These are phyloP conservation scores for Saxispiralis lemnorum DNA, from an alignment of 495 filamentous ascomycete species.

Conservation along the genomic window DNA sequence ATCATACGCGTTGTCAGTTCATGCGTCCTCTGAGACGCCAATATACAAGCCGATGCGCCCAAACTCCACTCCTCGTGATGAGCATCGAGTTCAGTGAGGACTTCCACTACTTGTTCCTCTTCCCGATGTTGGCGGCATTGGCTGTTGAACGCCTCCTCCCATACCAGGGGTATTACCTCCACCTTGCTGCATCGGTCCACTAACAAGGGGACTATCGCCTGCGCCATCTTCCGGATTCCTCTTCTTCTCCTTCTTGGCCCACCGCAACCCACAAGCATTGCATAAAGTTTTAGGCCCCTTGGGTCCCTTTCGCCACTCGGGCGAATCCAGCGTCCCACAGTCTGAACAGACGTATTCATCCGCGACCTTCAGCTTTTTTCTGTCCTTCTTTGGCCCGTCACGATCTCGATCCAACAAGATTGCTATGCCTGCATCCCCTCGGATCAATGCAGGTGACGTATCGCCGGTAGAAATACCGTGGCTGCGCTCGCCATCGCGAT, in stretches of 20 bases:
- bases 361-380: constrained; percentile 73
- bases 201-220: constrained; percentile 1
- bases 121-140: too few relatives aligned
- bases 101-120: too few relatives aligned
- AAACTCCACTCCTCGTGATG: background rate
- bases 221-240: constrained; percentile 12
- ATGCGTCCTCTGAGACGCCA: too few relatives aligned
- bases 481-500: constrained; percentile 75
- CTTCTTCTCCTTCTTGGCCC: constrained; percentile 34
- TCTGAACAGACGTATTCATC: constrained; percentile 95
- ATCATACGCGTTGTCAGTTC: too few relatives aligned
- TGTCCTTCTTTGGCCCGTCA: constrained; percentile 64
- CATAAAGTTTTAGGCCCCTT: constrained; percentile 89
- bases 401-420: constrained; percentile 50
- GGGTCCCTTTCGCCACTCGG: constrained; percentile 93
- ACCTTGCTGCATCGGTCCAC: too few relatives aligned
- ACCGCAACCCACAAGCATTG: constrained; percentile 68
- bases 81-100: background rate
- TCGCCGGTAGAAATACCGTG: constrained; percentile 78
- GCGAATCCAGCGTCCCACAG: constrained; percentile 68
- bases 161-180: too few relatives aligned
- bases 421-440: constrained; percentile 71
- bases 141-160: too few relatives aligned
- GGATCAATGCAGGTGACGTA: constrained; percentile 57
- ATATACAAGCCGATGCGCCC: too few relatives aligned